These are phyloP conservation scores for Yamagishiella unicocca DNA, from an alignment of 139 green algal genomes.

Conservation along the genomic window DNA sequence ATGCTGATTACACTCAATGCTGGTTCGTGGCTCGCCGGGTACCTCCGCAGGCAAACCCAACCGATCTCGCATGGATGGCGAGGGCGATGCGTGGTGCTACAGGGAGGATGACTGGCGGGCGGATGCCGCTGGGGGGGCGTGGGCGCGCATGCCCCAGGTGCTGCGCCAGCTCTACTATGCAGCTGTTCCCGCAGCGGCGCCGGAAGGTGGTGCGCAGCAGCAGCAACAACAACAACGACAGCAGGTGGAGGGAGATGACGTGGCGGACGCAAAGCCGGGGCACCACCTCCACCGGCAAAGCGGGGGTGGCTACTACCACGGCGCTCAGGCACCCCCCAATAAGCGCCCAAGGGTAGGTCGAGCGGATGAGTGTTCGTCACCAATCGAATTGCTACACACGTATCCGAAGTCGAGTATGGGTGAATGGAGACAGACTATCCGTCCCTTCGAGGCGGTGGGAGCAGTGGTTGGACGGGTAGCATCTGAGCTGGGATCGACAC, in stretches of 20 bases:
- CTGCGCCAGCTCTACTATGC: conserved; percentile 12
- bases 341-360: conserved; percentile 9
- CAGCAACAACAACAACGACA: conserved; percentile 1
- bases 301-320: not conserved
- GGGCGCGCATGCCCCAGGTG: conserved; percentile 6
- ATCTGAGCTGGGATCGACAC: too few relatives aligned
- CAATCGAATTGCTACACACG: too few relatives aligned
- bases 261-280: not conserved
- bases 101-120: not conserved
- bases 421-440: too few relatives aligned
- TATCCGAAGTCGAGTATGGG: too few relatives aligned
- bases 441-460: too few relatives aligned
- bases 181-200: not conserved
- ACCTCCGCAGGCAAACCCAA: conserved; percentile 27
- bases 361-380: too few relatives aligned
- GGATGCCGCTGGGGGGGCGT: not conserved
- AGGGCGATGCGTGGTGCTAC: conserved; percentile 20
- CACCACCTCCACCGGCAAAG: not conserved
- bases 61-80: conserved; percentile 34
- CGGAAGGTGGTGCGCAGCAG: not conserved
- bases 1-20: too few relatives aligned
- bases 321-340: not conserved
- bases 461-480: too few relatives aligned
- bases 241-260: not conserved
- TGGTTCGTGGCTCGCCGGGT: not conserved